Conservation (phyloP, 2,329 filamentous ascomycete species). For the Rutstroemia sydowiana region DNA sequence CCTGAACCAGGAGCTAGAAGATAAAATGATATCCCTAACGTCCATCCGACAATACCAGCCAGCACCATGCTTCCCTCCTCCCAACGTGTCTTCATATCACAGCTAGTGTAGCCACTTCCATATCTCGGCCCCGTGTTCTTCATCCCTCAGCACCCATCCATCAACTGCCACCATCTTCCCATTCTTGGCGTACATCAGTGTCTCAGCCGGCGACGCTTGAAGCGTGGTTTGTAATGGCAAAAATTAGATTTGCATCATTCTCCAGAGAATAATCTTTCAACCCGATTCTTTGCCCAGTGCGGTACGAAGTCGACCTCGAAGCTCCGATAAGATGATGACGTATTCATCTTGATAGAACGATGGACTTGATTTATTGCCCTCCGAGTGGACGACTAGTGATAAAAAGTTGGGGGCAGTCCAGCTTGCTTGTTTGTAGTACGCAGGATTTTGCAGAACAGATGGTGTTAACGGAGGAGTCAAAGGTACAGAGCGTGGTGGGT, state of each 20-base stretch:
- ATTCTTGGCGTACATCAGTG: neutral
- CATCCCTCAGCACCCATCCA: neutral
- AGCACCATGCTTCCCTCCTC: neutral
- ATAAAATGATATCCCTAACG: slow-evolving; percentile 6
- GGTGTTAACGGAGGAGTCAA: slow-evolving; percentile 6
- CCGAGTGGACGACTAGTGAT: slow-evolving; percentile 8
- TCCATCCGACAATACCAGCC: neutral
- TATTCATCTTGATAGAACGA: slow-evolving; percentile 9
- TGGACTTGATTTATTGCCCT: neutral
- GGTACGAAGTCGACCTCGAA: slow-evolving; percentile 3
- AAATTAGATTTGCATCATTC: neutral
- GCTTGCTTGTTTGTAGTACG: neutral
- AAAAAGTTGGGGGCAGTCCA: neutral
- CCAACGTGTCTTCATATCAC: neutral
- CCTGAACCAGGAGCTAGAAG: slow-evolving; percentile 5
- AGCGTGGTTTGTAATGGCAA: neutral
- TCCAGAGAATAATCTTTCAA: neutral
- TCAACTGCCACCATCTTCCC: neutral
- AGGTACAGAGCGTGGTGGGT: slow-evolving; percentile 6
- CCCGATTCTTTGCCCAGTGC: slow-evolving; percentile 4
- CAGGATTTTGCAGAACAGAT: neutral
- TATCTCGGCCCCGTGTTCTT: neutral
- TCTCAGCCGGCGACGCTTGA: neutral
- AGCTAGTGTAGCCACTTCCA: neutral
- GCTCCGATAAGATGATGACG: slow-evolving; percentile 2